These are phyloP conservation scores for Catunica adiposa DNA, from an alignment of 2,329 filamentous ascomycete genomes.

Conservation along the genomic window DNA sequence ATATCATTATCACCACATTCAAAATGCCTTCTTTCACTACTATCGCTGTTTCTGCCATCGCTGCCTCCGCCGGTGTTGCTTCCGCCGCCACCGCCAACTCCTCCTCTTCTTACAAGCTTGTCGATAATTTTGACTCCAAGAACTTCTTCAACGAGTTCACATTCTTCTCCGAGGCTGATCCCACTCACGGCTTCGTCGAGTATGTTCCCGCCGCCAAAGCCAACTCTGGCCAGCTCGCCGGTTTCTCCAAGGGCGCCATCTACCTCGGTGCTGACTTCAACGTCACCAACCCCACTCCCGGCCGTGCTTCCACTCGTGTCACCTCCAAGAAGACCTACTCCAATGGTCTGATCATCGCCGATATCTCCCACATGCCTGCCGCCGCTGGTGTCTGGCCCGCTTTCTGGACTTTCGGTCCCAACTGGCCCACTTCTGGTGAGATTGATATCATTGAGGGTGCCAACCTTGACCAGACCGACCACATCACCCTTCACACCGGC, in stretches of 20 bases:
- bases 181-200: conserved; percentile 58
- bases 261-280: conserved; percentile 54
- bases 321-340: conserved; percentile 49
- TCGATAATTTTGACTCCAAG: conserved; percentile 30
- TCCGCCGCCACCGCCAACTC: background rate
- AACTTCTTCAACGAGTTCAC: conserved; percentile 42
- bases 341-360: conserved; percentile 53
- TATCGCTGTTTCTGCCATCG: background rate
- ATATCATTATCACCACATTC: background rate
- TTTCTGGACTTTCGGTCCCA: conserved; percentile 49
- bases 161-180: conserved; percentile 44
- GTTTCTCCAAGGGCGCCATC: conserved; percentile 36
- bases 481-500: conserved; percentile 52
- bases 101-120: conserved; percentile 27
- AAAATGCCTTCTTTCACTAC: conserved; percentile 12
- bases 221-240: conserved; percentile 39
- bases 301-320: conserved; percentile 55
- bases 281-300: conserved; percentile 36
- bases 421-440: conserved; percentile 56
- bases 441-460: conserved; percentile 72
- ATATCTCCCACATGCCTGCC: conserved; percentile 62
- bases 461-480: conserved; percentile 41
- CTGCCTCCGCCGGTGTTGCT: background rate
- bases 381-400: conserved; percentile 59
- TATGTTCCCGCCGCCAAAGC: conserved; percentile 48